Percentiles rank a stretch among this genome's conserved stretches.
phyloP scores from a whole-genome alignment of 805 yeast genomes.

The Hemisphaericaspora nanyangensis region DNA sequence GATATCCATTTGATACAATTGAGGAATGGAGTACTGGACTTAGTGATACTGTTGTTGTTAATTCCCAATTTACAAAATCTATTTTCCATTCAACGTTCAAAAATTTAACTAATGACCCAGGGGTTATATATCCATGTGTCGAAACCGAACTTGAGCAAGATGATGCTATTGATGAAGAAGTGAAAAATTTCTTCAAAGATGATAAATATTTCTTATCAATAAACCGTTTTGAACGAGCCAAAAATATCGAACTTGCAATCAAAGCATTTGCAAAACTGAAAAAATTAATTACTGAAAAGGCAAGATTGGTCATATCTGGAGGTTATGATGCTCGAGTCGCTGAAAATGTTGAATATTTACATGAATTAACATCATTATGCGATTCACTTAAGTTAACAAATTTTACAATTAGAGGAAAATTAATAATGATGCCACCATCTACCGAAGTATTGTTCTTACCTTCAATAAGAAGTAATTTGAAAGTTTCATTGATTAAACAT shows the following conservation, averaged over 20 bases:
- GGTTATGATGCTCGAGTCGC: slow-evolving; percentile 77
- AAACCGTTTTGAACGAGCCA: slow-evolving; percentile 86
- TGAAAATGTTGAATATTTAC: slow-evolving; percentile 73
- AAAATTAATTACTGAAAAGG: slow-evolving; percentile 26
- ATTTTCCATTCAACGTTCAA: slow-evolving; percentile 66
- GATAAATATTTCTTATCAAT: slow-evolving; percentile 60
- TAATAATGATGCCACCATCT: slow-evolving; percentile 29
- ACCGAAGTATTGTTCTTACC: slow-evolving; percentile 71
- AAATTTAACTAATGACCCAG: slow-evolving; percentile 39
- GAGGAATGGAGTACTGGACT: slow-evolving; percentile 78
- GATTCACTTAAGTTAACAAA: slow-evolving; percentile 41
- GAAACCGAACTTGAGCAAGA: slow-evolving; percentile 29
- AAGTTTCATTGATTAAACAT: slow-evolving; percentile 53
- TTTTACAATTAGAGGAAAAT: slow-evolving; percentile 41
- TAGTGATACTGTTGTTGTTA: slow-evolving; percentile 81
- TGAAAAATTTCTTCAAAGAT: slow-evolving; percentile 30
- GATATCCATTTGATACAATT: slow-evolving; percentile 77
- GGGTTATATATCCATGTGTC: slow-evolving; percentile 79
- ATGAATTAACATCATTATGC: slow-evolving; percentile 53
- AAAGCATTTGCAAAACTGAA: slow-evolving; percentile 53
- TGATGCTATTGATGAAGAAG: slow-evolving; percentile 25
- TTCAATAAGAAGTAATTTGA: slow-evolving; percentile 64
- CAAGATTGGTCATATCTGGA: slow-evolving; percentile 74
- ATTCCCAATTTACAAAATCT: slow-evolving; percentile 75
- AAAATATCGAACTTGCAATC: slow-evolving; percentile 76